Evolutionary conservation across 2,329 filamentous ascomycete genomes (phyloP).

Genomic region (Dothideomycetes sp.): DNA sequence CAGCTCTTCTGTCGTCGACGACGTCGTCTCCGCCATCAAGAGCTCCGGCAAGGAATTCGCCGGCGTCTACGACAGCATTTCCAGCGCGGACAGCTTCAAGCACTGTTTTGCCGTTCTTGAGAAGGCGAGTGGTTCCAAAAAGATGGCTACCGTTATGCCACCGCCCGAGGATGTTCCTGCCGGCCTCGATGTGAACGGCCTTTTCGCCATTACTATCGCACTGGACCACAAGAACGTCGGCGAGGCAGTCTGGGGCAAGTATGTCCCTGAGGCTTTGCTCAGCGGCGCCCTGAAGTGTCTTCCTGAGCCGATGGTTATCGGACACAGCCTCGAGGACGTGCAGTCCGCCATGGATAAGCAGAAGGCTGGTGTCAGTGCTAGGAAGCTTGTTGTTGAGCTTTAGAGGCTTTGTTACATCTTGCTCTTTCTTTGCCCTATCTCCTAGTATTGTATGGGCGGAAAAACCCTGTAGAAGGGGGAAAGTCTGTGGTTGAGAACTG

Average conservation of each 20-base stretch:
- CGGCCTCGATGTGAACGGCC: slow-evolving; percentile 16
- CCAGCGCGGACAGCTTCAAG: slow-evolving; percentile 8
- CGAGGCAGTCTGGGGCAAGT: slow-evolving; percentile 21
- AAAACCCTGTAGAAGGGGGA: too few species aligned
- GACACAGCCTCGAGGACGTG: slow-evolving; percentile 26
- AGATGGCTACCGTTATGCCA: slow-evolving; percentile 9
- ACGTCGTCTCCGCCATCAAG: slow-evolving; percentile 29
- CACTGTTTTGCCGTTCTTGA: slow-evolving; percentile 9
- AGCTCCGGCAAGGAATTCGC: slow-evolving; percentile 25
- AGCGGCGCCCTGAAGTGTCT: slow-evolving; percentile 18
- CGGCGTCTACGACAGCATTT: slow-evolving; percentile 31
- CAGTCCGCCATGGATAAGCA: slow-evolving; percentile 25
- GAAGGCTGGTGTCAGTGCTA: slow-evolving; percentile 27
- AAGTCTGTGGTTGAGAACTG: too few species aligned
- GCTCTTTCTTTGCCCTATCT: too few species aligned
- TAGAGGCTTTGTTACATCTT: too few species aligned
- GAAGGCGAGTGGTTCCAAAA: slow-evolving; percentile 10
- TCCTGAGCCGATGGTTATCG: slow-evolving; percentile 27
- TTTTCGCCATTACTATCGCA: slow-evolving; percentile 15
- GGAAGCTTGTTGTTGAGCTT: slow-evolving; percentile 26
- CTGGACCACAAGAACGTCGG: slow-evolving; percentile 15
- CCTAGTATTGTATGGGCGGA: too few species aligned
- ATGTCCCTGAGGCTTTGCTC: slow-evolving; percentile 20
- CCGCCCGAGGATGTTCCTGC: slow-evolving; percentile 15
- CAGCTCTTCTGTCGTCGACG: slow-evolving; percentile 20